A percentile compares a stretch with the other conserved stretches of the same genome.
Conservation (phyloP, 176 grass and related monocot genomes). For the Oryza glumipatula region DNA sequence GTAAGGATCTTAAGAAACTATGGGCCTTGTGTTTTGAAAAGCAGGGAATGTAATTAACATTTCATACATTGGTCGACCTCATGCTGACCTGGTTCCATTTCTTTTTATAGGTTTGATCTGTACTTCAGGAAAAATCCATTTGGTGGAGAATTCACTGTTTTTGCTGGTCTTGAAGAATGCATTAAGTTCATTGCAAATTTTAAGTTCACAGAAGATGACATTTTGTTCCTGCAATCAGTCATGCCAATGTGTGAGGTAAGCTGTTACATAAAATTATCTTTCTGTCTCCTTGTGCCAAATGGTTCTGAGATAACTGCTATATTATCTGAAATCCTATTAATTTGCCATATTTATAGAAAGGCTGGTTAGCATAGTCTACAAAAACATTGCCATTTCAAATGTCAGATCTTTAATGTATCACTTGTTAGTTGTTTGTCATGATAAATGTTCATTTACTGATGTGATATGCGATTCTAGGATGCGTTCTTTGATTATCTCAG, state of each 20-base stretch:
- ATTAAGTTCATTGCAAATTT: conserved; percentile 94
- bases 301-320: conserved; percentile 12
- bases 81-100: conserved; percentile 40
- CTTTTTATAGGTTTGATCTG: conserved; percentile 83
- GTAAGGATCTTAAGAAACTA: background rate
- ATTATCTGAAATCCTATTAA: conserved; percentile 2
- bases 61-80: conserved; percentile 1
- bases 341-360: background rate
- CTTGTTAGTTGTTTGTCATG: conserved; percentile 14
- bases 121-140: conserved; percentile 99
- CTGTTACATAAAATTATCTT: conserved; percentile 10
- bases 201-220: conserved; percentile 75
- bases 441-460: conserved; percentile 44
- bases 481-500: conserved; percentile 91
- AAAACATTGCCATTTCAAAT: conserved; percentile 9
- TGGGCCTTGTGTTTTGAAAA: background rate
- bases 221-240: conserved; percentile 74
- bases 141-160: conserved; percentile 95
- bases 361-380: background rate
- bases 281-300: conserved; percentile 19
- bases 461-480: conserved; percentile 59
- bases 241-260: conserved; percentile 94
- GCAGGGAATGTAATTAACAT: background rate
- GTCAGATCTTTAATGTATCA: background rate
- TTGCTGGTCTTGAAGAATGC: conserved; percentile 99